Percentiles rank a stretch among this genome's conserved stretches.
These are phyloP conservation scores for Mortierella sp. DNA, from an alignment of 371 early-diverging fungal species.

Conservation along the genomic window DNA sequence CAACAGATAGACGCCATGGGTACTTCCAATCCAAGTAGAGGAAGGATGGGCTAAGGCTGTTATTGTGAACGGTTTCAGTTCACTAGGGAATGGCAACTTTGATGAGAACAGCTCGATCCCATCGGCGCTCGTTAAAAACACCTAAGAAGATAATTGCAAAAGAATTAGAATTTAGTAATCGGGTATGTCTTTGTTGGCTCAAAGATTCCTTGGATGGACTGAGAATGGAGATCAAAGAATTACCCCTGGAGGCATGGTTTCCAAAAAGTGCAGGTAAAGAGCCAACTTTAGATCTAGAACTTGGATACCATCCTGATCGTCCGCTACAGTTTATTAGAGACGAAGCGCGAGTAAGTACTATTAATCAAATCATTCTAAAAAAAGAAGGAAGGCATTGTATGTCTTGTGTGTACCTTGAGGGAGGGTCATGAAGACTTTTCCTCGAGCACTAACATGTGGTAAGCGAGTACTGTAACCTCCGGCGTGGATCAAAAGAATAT, in stretches of 20 bases:
- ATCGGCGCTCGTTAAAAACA: slow-evolving; percentile 53
- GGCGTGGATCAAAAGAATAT: slow-evolving; percentile 53
- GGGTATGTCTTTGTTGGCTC: too few relatives aligned
- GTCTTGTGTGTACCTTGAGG: slow-evolving; percentile 40
- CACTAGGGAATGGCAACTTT: slow-evolving; percentile 35
- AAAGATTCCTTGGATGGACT: too few relatives aligned
- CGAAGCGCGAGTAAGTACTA: too few relatives aligned
- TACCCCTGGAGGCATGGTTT: slow-evolving; percentile 55
- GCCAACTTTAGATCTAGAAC: slow-evolving; percentile 49
- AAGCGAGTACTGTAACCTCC: slow-evolving; percentile 58
- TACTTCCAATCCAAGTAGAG: slow-evolving; percentile 48
- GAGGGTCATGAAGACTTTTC: slow-evolving; percentile 53
- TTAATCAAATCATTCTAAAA: too few relatives aligned
- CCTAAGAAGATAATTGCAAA: slow-evolving; percentile 26
- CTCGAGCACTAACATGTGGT: slow-evolving; percentile 57
- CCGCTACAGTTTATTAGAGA: slow-evolving; percentile 29
- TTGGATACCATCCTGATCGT: slow-evolving; percentile 31
- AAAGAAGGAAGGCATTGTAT: background rate
- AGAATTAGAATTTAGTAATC: background rate
- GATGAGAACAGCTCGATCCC: slow-evolving; percentile 50
- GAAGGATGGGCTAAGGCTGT: slow-evolving; percentile 59
- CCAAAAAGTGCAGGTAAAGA: slow-evolving; percentile 43
- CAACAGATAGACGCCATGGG: slow-evolving; percentile 56
- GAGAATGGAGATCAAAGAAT: background rate
- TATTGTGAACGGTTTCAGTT: slow-evolving; percentile 37